Evolutionary conservation across 768 basidiomycete genomes (phyloP).

Genomic region (Leccinellum luteum): DNA sequence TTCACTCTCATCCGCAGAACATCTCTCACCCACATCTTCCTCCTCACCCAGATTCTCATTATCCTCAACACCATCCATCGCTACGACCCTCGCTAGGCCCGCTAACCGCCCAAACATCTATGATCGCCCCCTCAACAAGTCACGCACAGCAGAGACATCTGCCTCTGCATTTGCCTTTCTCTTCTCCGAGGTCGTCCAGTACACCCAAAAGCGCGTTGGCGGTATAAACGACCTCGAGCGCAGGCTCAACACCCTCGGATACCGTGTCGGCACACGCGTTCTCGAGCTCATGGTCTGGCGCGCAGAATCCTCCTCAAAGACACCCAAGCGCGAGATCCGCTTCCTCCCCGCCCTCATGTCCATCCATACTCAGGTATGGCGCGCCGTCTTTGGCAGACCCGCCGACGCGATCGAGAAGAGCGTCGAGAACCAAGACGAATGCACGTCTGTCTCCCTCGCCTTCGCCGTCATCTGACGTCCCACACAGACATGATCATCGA

Average conservation of each 20-base stretch:
- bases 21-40: conserved; percentile 48
- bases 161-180: conserved; percentile 84
- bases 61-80: conserved; percentile 71
- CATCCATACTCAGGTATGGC: conserved; percentile 95
- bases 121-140: conserved; percentile 87
- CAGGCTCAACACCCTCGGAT: conserved; percentile 88
- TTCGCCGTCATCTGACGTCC: conserved; percentile 1
- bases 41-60: conserved; percentile 38
- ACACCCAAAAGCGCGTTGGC: conserved; percentile 92
- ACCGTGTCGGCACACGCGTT: conserved; percentile 84
- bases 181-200: conserved; percentile 91
- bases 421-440: conserved; percentile 96
- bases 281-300: conserved; percentile 86
- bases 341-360: conserved; percentile 91
- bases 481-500: conserved; percentile 92
- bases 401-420: conserved; percentile 96
- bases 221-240: conserved; percentile 96
- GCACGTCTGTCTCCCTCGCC: conserved; percentile 39
- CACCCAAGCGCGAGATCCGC: conserved; percentile 90
- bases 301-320: conserved; percentile 71
- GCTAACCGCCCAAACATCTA: conserved; percentile 72
- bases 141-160: conserved; percentile 79
- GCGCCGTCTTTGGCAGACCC: conserved; percentile 87
- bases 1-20: conserved; percentile 44
- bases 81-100: conserved; percentile 46